phyloP scores from a whole-genome alignment of 805 yeast genomes.

The Nakazawaea wyomingensis region DNA sequence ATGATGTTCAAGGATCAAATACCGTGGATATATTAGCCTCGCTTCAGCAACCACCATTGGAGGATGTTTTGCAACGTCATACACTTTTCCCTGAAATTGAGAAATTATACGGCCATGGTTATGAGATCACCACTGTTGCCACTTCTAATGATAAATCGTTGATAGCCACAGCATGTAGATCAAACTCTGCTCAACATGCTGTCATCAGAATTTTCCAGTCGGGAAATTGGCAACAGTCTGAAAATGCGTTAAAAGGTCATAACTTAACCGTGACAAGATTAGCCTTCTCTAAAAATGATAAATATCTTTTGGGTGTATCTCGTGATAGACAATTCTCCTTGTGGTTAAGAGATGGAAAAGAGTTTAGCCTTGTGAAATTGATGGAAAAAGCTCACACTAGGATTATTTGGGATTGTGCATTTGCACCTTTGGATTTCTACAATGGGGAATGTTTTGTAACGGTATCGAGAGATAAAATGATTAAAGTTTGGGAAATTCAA shows the following conservation, averaged over 20 bases:
- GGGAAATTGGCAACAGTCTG: slow-evolving; percentile 54
- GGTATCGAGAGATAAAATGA: slow-evolving; percentile 75
- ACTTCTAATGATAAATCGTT: slow-evolving; percentile 55
- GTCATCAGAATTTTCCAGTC: slow-evolving; percentile 73
- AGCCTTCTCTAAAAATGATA: slow-evolving; percentile 65
- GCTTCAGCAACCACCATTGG: slow-evolving; percentile 66
- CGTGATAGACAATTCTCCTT: slow-evolving; percentile 84
- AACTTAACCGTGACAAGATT: slow-evolving; percentile 80
- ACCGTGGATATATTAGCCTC: slow-evolving; percentile 42
- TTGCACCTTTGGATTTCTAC: slow-evolving; percentile 57
- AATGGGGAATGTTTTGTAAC: slow-evolving; percentile 55
- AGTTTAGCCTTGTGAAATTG: slow-evolving; percentile 18
- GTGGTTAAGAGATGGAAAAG: slow-evolving; percentile 45
- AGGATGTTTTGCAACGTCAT: slow-evolving; percentile 85
- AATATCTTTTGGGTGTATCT: slow-evolving; percentile 67
- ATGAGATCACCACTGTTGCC: slow-evolving; percentile 80
- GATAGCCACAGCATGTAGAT: slow-evolving; percentile 87
- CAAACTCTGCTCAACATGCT: slow-evolving; percentile 81
- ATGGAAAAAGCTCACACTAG: slow-evolving; percentile 78
- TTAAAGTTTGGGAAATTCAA: slow-evolving; percentile 60
- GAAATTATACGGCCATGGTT: slow-evolving; percentile 95
- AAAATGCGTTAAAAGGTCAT: slow-evolving; percentile 57
- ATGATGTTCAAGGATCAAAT: slow-evolving; percentile 29
- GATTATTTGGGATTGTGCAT: slow-evolving; percentile 93
- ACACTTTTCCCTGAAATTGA: slow-evolving; percentile 95